Conservation (phyloP, 495 filamentous ascomycete genomes). For the Tuber umbilicatum region DNA sequence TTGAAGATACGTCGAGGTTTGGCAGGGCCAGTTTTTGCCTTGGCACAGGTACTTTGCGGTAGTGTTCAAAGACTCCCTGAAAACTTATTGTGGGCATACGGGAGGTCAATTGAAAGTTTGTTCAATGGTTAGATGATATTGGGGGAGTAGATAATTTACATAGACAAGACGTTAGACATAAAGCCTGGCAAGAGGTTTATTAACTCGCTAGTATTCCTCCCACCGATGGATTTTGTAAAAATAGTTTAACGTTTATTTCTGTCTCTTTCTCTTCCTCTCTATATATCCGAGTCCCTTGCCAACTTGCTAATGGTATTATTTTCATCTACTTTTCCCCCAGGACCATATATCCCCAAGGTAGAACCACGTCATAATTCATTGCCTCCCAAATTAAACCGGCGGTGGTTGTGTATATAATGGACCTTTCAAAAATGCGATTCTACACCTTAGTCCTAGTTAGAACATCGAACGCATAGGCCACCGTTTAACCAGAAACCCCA, state of each 20-base stretch:
- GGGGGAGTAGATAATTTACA: conserved; percentile 42
- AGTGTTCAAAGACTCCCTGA: conserved; percentile 59
- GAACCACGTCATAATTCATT: conserved; percentile 18
- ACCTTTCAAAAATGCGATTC: conserved; percentile 43
- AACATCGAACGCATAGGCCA: conserved; percentile 23
- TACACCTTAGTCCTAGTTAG: conserved; percentile 21
- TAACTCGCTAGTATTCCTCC: conserved; percentile 40
- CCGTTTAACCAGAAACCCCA: conserved; percentile 48
- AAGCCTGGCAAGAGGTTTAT: conserved; percentile 34
- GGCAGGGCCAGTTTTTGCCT: conserved; percentile 45
- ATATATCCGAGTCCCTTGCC: background rate
- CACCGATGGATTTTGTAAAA: conserved; percentile 45
- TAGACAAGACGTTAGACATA: conserved; percentile 45
- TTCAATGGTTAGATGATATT: background rate
- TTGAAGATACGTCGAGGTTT: conserved; percentile 49
- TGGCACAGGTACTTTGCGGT: conserved; percentile 43
- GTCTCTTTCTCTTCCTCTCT: background rate
- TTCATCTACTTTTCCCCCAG: conserved; percentile 1
- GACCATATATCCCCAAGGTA: conserved; percentile 45
- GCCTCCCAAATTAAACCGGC: conserved; percentile 28
- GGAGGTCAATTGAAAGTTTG: conserved; percentile 41
- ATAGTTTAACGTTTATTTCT: conserved; percentile 38
- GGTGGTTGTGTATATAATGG: conserved; percentile 44
- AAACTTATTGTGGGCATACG: conserved; percentile 58
- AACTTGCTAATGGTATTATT: background rate